Evolutionary conservation across 257 asterid genomes (phyloP), one percentile per base, ranked within the genome.

Genomic region (Ehretia macrophylla): DNA sequence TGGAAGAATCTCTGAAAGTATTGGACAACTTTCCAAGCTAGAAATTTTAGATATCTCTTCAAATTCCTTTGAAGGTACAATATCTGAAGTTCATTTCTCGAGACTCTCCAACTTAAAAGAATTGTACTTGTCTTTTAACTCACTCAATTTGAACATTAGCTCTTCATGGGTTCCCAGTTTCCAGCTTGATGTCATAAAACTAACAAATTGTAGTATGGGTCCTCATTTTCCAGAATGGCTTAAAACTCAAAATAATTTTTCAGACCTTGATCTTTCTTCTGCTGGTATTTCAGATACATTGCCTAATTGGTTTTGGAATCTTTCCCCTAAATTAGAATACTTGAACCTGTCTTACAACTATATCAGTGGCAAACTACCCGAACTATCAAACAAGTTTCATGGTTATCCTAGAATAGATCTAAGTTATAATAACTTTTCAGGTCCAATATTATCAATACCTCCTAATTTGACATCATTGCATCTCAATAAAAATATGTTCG

Each of bases 211-310:
- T 59, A 46, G 64, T 5, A 51, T 74, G 60, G 79, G 83, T 10
- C 68, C 71, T 18, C 54, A 8, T 5, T 77, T 80, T 22, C 86
- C 81, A 0, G 10, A 42, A 9, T 76, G 85, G 83, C 56, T 79
- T 67, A 60, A 20, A 55, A 64, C 70, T 17, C 75, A 32, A 27
- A 27, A 6, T 27, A 27, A 27, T 6, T 27, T 27, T 6, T 27
- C 35, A 27, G 35, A 27, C 4, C 35, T 27, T 27, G 35, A 27
- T 27, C 35, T 27, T 27, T 27, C 35, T 27, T 27, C 6, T 27
- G 35, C 4, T 1, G 35, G 35, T 6, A 27, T 27, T 27, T 27
- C 35, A 27, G 70, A 52, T 46, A 58, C 63, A 59, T 60, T 52
- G 5, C 83, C 80, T 47, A 35, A 46, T 10, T 70, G 83, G 83